Evolutionary conservation across 768 basidiomycete genomes (phyloP), one percentile per base, ranked within the genome.

Genomic region (Phlegmacium glaucopus): DNA sequence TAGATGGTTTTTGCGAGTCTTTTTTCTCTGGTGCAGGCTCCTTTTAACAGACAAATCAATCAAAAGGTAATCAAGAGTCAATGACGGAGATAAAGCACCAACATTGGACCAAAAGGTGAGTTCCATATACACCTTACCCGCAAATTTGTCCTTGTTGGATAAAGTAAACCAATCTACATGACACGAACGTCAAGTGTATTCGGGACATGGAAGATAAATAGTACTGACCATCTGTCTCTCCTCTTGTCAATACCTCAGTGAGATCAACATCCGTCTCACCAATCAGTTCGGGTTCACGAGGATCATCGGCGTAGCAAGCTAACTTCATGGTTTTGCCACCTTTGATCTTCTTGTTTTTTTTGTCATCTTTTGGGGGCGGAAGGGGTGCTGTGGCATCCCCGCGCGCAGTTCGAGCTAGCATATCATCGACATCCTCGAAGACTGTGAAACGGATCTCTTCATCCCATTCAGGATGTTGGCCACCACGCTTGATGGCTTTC

Each of bases 381-480:
- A 79, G 82, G 0, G 89, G 87, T 11, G 87, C 83, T 9, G 76
- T 72, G 9, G 74, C 69, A 46, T 74, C 66, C 18, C 58, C 66
- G 39, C 57, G 56, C 8, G 67, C 67, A 43, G 69, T 69, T 52
- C 72, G 68, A 30, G 75, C 70, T 35, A 73, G 66, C n/a, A 74
- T 71, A 54, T 77, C 80, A 26, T 79, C 75, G 27, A 72, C 67
- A 53, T 92, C 91, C 61, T 97, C 94, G 53, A 75, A 80, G 38
- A 99, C 72, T 18, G 86, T 84, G 67, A 97, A 98, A 36, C 96
- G 85, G 60, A 98, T 75, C 69, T 99, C 96, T 59, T 96, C 94
- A 62, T 99, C 96, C 94, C 96, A 99, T 69, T 93, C 93, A 5
- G 96, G 96, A 65, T 96, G 94, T 64, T 99, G 96, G 13, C 96